Conservation (phyloP, 805 yeast genomes). For the Saccharomycopsis babjevae region DNA sequence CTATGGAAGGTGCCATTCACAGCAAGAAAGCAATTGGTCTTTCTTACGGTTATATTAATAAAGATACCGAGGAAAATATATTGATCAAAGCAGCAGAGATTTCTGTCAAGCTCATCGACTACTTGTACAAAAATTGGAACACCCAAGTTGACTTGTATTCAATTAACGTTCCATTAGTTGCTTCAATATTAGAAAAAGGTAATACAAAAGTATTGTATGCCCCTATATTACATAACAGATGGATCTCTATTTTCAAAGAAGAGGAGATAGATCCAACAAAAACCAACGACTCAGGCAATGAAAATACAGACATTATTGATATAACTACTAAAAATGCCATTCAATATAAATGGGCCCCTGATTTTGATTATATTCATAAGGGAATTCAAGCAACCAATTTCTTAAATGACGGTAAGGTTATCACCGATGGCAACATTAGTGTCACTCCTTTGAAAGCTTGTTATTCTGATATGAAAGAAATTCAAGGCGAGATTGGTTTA, state of each 20-base stretch:
- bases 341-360: constrained; percentile 75
- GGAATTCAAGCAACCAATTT: constrained; percentile 33
- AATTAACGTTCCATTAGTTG: constrained; percentile 74
- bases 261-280: constrained; percentile 14
- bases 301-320: constrained; percentile 38
- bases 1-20: constrained; percentile 79
- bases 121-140: constrained; percentile 51
- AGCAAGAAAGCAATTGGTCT: constrained; percentile 68
- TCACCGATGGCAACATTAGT: constrained; percentile 53
- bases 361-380: constrained; percentile 57
- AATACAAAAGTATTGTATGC: constrained; percentile 58
- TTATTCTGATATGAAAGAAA: constrained; percentile 42
- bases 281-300: constrained; percentile 6
- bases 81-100: constrained; percentile 57
- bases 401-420: constrained; percentile 61
- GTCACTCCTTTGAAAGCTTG: constrained; percentile 68
- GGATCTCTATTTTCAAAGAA: constrained; percentile 47
- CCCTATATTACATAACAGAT: constrained; percentile 70
- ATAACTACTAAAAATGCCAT: constrained; percentile 33
- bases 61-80: constrained; percentile 39
- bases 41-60: constrained; percentile 66
- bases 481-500: constrained; percentile 49
- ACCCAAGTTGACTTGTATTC: constrained; percentile 57
- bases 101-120: constrained; percentile 51
- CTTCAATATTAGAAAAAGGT: constrained; percentile 35